A percentile compares a stretch with the other conserved stretches of the same genome.
Evolutionary conservation across 495 filamentous ascomycete species (phyloP).

Genomic region (Podospora didyma): DNA sequence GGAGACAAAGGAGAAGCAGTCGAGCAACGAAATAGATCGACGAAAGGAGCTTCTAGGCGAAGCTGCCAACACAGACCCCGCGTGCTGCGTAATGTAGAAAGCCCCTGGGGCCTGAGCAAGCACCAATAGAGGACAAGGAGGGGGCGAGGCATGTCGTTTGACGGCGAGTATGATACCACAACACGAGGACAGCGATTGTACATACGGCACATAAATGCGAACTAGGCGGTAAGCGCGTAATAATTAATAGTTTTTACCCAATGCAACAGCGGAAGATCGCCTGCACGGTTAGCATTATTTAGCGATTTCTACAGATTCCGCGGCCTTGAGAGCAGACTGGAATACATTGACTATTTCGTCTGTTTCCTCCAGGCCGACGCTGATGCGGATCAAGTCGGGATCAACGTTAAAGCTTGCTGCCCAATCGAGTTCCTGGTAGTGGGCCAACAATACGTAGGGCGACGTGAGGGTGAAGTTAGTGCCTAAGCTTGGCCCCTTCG

Average conservation of each 20-base stretch:
- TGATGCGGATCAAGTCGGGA: slow-evolving; percentile 73
- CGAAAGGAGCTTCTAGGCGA: slow-evolving; percentile 52
- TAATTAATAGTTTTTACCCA: not conserved
- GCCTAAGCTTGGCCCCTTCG: slow-evolving; percentile 91
- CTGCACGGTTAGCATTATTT: not conserved
- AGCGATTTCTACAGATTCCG: slow-evolving; percentile 11
- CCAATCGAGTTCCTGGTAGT: slow-evolving; percentile 91
- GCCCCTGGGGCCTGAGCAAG: not conserved
- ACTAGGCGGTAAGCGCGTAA: not conserved
- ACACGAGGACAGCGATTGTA: too few relatives aligned
- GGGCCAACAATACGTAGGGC: slow-evolving; percentile 87
- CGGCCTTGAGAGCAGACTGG: slow-evolving; percentile 43
- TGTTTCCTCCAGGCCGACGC: slow-evolving; percentile 83
- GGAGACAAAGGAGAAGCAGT: slow-evolving; percentile 62
- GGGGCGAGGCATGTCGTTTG: not conserved
- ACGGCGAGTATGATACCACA: not conserved
- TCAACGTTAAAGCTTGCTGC: slow-evolving; percentile 75
- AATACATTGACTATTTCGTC: slow-evolving; percentile 54
- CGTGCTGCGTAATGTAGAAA: slow-evolving; percentile 38
- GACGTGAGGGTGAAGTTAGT: slow-evolving; percentile 93
- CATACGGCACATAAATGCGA: too few relatives aligned
- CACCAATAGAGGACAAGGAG: not conserved
- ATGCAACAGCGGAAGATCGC: not conserved
- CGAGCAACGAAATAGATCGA: slow-evolving; percentile 50
- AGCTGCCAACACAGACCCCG: slow-evolving; percentile 37